Evolutionary conservation across 495 filamentous ascomycete genomes (phyloP), one percentile per base, ranked within the genome.

Genomic region (Hypoxylon subgilvum): DNA sequence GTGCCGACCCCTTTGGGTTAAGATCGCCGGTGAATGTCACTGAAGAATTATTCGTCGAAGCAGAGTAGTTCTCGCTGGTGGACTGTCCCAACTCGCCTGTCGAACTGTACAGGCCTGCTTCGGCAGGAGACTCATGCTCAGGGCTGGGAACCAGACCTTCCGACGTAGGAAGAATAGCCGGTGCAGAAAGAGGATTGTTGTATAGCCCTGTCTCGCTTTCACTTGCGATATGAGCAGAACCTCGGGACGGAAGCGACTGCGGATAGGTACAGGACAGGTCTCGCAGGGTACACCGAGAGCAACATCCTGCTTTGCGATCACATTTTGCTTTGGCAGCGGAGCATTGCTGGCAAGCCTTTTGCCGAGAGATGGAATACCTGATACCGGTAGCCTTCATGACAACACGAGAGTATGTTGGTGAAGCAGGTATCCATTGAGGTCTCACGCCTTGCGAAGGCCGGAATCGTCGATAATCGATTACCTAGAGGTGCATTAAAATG

Each of bases 301-400:
- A 78, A 16, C 64, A 39, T 10, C 57, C 60, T 14, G 39, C 44
- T 42, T 63, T 57, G 16, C 71, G 76, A 48, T 79, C 73, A 38
- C 76, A 79, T 55, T 69, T 74, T 40, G 74, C 72, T 35, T 79
- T 79, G 42, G 73, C 65, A 8, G 19, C 44, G 3, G 75, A 73
- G 27, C 76, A 79, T 27, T 74, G 65, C 12, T 71, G 73, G 47
- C 76, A 79, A 21, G 72, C 69, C 52, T 78, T 79, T 46, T 77
- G 73, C 14, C 76, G 69, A 3, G 76, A 77, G 25, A 57, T 61
- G 18, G 75, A 62, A 43, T 77, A 78, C 46, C 74, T 71, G 34
- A 68, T 49, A 7, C 31, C 13, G 5, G 69, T 49, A 7, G 64
- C 32, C 30, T 67, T 71, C 73, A 75, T 77, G 41, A 21, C 31